A percentile compares a stretch with the other conserved stretches of the same genome.
Conservation (phyloP, 495 filamentous ascomycete genomes). For the Xanthoparmelia taractica region DNA sequence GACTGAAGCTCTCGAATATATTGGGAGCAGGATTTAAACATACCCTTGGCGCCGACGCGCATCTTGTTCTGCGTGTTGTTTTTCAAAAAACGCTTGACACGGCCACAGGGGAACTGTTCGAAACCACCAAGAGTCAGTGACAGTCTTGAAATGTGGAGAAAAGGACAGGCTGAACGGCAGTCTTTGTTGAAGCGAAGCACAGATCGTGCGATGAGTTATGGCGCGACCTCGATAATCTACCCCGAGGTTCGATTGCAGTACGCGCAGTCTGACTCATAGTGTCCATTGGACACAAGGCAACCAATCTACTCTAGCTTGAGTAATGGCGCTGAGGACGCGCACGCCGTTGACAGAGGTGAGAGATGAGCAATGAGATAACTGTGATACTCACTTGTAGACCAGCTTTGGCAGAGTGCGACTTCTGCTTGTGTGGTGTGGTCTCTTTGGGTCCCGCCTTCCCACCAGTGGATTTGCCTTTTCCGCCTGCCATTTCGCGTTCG, state of each 20-base stretch:
- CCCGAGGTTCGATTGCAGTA: neutral
- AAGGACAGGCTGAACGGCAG: neutral
- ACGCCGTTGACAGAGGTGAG: slow-evolving; percentile 7
- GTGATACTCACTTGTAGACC: slow-evolving; percentile 83
- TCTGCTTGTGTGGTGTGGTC: slow-evolving; percentile 76
- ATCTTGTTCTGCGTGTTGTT: slow-evolving; percentile 99
- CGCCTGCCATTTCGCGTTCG: slow-evolving; percentile 59
- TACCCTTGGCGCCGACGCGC: slow-evolving; percentile 94
- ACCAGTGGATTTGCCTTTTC: slow-evolving; percentile 90
- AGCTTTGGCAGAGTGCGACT: slow-evolving; percentile 96
- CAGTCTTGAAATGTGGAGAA: neutral
- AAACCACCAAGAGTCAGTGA: slow-evolving; percentile 29
- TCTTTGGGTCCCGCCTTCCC: slow-evolving; percentile 83
- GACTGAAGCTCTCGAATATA: neutral
- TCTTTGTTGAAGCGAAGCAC: neutral
- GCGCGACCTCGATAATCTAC: neutral
- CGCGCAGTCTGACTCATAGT: neutral
- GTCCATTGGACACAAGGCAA: neutral
- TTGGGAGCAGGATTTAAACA: slow-evolving; percentile 9
- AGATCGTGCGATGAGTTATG: neutral
- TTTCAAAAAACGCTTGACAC: slow-evolving; percentile 99
- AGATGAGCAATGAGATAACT: slow-evolving; percentile 8
- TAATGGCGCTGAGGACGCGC: slow-evolving; percentile 9
- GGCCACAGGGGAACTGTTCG: slow-evolving; percentile 90
- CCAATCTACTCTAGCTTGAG: neutral